These are phyloP conservation scores for Fusarium sp. DNA, from an alignment of 2,329 filamentous ascomycete species.

Conservation along the genomic window DNA sequence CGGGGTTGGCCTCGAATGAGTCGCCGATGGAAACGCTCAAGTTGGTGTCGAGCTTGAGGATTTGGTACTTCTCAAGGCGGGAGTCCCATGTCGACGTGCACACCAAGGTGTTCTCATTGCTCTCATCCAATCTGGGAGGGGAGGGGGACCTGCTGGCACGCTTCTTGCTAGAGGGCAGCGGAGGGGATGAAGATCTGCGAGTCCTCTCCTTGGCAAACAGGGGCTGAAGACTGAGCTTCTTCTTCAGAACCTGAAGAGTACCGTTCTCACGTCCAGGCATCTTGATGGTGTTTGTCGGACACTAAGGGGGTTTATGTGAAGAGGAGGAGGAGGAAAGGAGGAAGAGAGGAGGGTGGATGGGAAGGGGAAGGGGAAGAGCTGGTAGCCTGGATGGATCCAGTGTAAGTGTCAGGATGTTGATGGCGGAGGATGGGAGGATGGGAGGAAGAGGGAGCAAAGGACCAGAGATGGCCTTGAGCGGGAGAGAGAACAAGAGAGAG, in stretches of 20 bases:
- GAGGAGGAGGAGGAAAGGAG: no score
- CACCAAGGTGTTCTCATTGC: constrained; percentile 14
- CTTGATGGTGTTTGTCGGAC: background rate
- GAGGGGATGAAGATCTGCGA: constrained; percentile 5
- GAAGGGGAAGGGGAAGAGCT: background rate
- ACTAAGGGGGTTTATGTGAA: background rate
- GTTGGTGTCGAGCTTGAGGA: constrained; percentile 10
- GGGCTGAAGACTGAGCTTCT: constrained; percentile 14
- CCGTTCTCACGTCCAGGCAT: constrained; percentile 8
- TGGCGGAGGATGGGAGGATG: background rate
- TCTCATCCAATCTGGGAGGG: constrained; percentile 8
- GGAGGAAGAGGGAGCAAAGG: background rate
- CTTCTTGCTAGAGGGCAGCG: background rate
- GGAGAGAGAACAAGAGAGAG: background rate
- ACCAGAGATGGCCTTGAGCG: background rate
- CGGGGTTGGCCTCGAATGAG: constrained; percentile 7
- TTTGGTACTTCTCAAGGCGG: constrained; percentile 6
- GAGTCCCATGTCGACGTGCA: constrained; percentile 10
- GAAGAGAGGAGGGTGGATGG: background rate
- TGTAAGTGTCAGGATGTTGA: background rate
- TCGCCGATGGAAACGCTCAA: constrained; percentile 7
- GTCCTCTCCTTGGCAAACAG: constrained; percentile 11
- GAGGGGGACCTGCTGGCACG: background rate
- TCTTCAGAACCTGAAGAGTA: constrained; percentile 10
- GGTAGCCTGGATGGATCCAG: background rate